A percentile compares a stretch with the other conserved stretches of the same genome.
Evolutionary conservation across 1,284 basidiomycete genomes (phyloP).

Genomic region (Naganishia sp.): DNA sequence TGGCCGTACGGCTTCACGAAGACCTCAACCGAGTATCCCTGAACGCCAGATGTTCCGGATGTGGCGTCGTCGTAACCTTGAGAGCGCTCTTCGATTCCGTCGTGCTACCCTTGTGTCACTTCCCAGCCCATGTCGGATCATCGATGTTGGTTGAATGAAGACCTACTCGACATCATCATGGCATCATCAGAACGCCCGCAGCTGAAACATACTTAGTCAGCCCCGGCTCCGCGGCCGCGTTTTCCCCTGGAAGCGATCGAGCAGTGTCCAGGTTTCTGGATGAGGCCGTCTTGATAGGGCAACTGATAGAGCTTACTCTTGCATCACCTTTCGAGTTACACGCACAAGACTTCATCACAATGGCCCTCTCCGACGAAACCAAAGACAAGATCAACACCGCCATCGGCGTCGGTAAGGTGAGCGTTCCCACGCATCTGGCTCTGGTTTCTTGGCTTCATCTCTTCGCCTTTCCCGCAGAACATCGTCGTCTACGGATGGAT

Average conservation of each 20-base stretch:
- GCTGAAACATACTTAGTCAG: slow-evolving; percentile 7
- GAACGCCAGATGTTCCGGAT: too few species aligned
- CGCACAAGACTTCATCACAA: slow-evolving; percentile 31
- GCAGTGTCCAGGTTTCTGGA: background rate
- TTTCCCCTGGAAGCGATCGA: slow-evolving; percentile 22
- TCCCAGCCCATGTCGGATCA: too few species aligned
- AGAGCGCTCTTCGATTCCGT: too few species aligned
- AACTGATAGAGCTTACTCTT: background rate
- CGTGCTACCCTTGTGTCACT: too few species aligned
- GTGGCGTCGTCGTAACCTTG: too few species aligned
- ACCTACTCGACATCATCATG: slow-evolving; percentile 7
- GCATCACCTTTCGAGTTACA: too few species aligned
- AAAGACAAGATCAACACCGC: slow-evolving; percentile 54
- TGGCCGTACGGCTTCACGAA: too few species aligned
- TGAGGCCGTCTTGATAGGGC: background rate
- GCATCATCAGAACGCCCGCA: slow-evolving; percentile 2
- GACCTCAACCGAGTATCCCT: too few species aligned
- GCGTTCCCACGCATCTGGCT: slow-evolving; percentile 34
- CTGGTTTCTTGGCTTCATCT: slow-evolving; percentile 30
- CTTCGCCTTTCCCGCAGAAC: slow-evolving; percentile 59
- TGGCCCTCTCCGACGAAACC: slow-evolving; percentile 55
- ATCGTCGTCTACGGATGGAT: slow-evolving; percentile 90
- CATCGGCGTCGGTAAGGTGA: slow-evolving; percentile 49
- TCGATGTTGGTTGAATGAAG: slow-evolving; percentile 2
- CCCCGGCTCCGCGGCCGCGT: slow-evolving; percentile 6